Evolutionary conservation across 805 yeast species (phyloP), one percentile per base, ranked within the genome.

Genomic region (Komagataella mondaviorum): DNA sequence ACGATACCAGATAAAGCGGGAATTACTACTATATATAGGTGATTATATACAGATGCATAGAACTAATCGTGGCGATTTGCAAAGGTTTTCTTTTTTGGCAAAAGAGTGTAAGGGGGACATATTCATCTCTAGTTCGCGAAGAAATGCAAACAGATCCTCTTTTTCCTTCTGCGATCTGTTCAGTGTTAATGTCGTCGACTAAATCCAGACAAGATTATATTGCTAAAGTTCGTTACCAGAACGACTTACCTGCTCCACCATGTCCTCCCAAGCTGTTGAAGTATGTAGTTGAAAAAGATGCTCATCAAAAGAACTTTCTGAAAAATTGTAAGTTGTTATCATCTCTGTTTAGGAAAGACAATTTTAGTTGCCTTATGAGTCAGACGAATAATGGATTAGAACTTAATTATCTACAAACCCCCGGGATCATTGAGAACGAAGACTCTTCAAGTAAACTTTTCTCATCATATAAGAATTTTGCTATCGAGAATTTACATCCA

Each of bases 201-300:
- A 24, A 51, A 3, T 24, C 63, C 55, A 78, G 81, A 63, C 90
- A 84, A 62, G 90, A 85, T 52, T 85, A 82, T 60, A 80, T 85
- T 52, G 95, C 95, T 48, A 83, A 85, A 58, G 78, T 85, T 51
- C 77, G 95, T 61, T 91, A 89, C 65, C 79, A 79, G 53, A 93
- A 93, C 64, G 85, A 80, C 60, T 72, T 93, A 22, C 99, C 99
- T 5, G 90, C 96, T 2, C 98, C 98, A 7, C 85, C 91, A 22
- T 75, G 93, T 55, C 88, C 96, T 48, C 97, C 99, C 30, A 88
- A 85, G 63, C 75, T 90, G 52, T 66, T 93, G 51, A 77, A 81
- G 49, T 77, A 81, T 56, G 70, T 66, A 58, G 72, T 60, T 49
- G 58, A 61, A 48, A 76, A 73, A 53, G 22, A 22, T 7, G 47